phyloP scores from a whole-genome alignment of 73 alveolate species.

The Durusdinium trenchii region DNA sequence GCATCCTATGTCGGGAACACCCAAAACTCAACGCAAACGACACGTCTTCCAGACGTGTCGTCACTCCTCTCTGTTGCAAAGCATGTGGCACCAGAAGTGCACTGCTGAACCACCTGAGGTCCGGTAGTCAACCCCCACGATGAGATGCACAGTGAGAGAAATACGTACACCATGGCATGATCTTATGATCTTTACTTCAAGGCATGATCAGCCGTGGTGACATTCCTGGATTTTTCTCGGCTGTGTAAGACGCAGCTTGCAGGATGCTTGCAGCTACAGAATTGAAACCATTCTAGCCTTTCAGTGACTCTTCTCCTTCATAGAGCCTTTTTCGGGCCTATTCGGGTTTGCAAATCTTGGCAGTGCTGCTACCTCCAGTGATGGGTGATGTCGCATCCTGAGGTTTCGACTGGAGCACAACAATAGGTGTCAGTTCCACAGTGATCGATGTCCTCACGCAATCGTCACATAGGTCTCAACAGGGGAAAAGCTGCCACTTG shows the following conservation, averaged over 20 bases:
- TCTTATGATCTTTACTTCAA: background rate
- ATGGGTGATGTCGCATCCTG: background rate
- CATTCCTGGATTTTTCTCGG: background rate
- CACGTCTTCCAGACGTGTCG: background rate
- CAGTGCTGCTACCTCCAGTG: background rate
- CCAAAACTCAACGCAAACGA: background rate
- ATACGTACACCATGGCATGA: too few relatives aligned
- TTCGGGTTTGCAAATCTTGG: background rate
- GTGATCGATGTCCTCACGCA: conserved; percentile 35
- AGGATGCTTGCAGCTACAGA: background rate
- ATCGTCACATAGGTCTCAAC: background rate
- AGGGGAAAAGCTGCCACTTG: too few relatives aligned
- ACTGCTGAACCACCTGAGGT: conserved; percentile 9
- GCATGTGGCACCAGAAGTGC: conserved; percentile 61
- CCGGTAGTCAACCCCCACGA: background rate
- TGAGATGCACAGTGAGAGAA: background rate
- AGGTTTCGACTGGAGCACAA: conserved; percentile 25
- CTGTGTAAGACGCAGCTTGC: background rate
- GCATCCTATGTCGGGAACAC: background rate
- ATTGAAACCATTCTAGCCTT: background rate
- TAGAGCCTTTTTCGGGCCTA: background rate
- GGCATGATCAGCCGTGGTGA: background rate
- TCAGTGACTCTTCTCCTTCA: background rate
- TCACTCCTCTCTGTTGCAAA: conserved; percentile 53
- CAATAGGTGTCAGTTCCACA: conserved; percentile 61